Percentiles rank a stretch among this genome's conserved stretches.
Evolutionary conservation across 352 stramenopile genomes (phyloP).

Genomic region (Pythium volutum): DNA sequence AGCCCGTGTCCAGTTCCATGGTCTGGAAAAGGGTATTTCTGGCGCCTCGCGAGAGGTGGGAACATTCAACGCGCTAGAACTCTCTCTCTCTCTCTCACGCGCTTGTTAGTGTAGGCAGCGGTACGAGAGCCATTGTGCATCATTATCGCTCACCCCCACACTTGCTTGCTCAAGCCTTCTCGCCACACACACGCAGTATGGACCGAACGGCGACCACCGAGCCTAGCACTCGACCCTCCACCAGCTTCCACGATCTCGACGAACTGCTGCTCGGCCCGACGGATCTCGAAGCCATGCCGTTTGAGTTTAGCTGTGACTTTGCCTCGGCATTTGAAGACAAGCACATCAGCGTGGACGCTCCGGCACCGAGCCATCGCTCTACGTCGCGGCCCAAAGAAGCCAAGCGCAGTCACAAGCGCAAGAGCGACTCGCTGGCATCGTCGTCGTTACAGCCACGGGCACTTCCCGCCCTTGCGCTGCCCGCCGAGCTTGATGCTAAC

Average conservation of each 20-base stretch:
- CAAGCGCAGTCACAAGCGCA: constrained; percentile 28
- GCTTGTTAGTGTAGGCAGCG: not conserved
- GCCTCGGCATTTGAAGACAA: constrained; percentile 37
- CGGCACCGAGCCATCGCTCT: not conserved
- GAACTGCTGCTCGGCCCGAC: constrained; percentile 33
- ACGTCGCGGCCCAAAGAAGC: constrained; percentile 2
- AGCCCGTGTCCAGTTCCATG: too few relatives aligned
- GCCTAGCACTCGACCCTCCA: not conserved
- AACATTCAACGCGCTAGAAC: not conserved
- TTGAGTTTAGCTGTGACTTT: constrained; percentile 44
- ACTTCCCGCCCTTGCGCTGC: constrained; percentile 1
- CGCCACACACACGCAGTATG: not conserved
- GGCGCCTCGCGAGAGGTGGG: too few relatives aligned
- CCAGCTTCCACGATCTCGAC: constrained; percentile 30
- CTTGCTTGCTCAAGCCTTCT: not conserved
- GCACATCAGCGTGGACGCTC: constrained; percentile 16
- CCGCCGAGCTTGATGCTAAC: constrained; percentile 3
- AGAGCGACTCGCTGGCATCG: constrained; percentile 18
- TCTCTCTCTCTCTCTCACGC: not conserved
- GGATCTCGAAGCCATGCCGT: constrained; percentile 33
- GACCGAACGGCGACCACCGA: not conserved
- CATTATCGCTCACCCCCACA: constrained; percentile 18
- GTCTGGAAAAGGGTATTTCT: too few relatives aligned
- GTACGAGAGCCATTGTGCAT: constrained; percentile 18
- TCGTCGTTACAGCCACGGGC: not conserved